A percentile compares a stretch with the other conserved stretches of the same genome.
These are phyloP conservation scores for Gardenia jasminoides DNA, from an alignment of 257 asterid genomes.

Conservation along the genomic window DNA sequence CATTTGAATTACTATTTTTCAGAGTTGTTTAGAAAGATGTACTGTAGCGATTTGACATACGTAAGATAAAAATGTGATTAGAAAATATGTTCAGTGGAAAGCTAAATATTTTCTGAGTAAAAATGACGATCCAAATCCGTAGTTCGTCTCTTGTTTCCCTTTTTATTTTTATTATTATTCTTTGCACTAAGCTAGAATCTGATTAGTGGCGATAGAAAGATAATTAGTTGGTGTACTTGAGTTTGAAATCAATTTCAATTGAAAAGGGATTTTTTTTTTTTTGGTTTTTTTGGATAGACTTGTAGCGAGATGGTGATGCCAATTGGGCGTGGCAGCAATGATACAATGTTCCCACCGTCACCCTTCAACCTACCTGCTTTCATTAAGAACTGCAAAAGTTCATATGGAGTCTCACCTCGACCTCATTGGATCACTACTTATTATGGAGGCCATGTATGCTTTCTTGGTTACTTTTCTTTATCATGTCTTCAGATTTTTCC, in stretches of 20 bases:
- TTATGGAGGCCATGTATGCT: constrained; percentile 58
- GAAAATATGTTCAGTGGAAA: too few relatives aligned
- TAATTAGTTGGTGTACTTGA: background rate
- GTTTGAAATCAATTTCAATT: background rate
- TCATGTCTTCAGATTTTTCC: too few relatives aligned
- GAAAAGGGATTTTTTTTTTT: background rate
- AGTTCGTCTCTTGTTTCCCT: too few relatives aligned
- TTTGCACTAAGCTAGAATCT: background rate
- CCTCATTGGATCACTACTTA: constrained; percentile 39
- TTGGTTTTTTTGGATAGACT: constrained; percentile 17
- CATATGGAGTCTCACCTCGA: constrained; percentile 44
- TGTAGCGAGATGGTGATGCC: constrained; percentile 62
- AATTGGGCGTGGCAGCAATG: constrained; percentile 36
- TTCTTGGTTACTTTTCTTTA: too few relatives aligned
- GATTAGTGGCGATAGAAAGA: background rate
- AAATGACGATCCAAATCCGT: too few relatives aligned
- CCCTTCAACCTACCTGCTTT: constrained; percentile 28
- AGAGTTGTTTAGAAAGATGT: too few relatives aligned
- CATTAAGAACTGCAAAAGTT: constrained; percentile 16
- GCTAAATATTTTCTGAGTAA: too few relatives aligned
- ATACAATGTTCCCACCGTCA: constrained; percentile 27
- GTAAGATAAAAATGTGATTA: too few relatives aligned
- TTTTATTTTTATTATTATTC: background rate
- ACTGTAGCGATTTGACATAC: too few relatives aligned
- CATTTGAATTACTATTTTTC: too few relatives aligned